Conservation (phyloP, 2,329 filamentous ascomycete species). For the Keithomyces neogunnii region DNA sequence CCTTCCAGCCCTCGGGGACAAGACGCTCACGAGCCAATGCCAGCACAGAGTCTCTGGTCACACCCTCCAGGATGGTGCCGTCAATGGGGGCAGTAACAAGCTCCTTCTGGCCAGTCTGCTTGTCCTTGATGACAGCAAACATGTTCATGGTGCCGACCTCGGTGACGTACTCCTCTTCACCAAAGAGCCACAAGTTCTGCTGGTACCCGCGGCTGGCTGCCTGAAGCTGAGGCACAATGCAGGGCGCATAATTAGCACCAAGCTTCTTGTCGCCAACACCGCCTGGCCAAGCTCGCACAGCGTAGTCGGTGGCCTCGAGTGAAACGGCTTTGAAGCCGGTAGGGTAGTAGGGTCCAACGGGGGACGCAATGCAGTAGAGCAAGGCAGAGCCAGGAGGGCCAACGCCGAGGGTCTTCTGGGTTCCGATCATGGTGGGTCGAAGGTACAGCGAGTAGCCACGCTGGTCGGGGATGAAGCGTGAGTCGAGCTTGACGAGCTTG, state of each 20-base stretch:
- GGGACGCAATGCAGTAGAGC: constrained; percentile 90
- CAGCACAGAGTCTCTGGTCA: constrained; percentile 89
- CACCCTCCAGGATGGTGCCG: constrained; percentile 91
- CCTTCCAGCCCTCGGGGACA: constrained; percentile 75
- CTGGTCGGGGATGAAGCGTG: constrained; percentile 79
- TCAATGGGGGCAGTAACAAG: constrained; percentile 92
- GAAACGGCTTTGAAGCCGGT: constrained; percentile 97
- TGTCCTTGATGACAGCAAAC: constrained; percentile 78
- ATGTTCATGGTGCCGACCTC: constrained; percentile 99
- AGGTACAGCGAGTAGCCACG: constrained; percentile 93
- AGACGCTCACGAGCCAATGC: constrained; percentile 76
- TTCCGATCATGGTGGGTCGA: constrained; percentile 94
- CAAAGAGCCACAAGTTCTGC: constrained; percentile 97
- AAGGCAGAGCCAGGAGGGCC: constrained; percentile 86
- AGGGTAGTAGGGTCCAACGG: constrained; percentile 95
- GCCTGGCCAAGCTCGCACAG: constrained; percentile 93
- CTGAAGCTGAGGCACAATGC: constrained; percentile 91
- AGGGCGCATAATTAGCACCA: constrained; percentile 98
- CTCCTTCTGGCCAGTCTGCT: constrained; percentile 83
- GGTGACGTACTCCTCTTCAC: constrained; percentile 89
- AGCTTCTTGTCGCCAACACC: constrained; percentile 98
- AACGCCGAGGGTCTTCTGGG: constrained; percentile 87
- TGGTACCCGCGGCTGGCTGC: constrained; percentile 89
- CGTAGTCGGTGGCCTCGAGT: constrained; percentile 92
- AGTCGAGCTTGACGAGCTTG: constrained; percentile 70